A percentile compares a stretch with the other conserved stretches of the same genome.
Conservation (phyloP, 2,329 filamentous ascomycete species). For the Ceratocystis lukuohia region DNA sequence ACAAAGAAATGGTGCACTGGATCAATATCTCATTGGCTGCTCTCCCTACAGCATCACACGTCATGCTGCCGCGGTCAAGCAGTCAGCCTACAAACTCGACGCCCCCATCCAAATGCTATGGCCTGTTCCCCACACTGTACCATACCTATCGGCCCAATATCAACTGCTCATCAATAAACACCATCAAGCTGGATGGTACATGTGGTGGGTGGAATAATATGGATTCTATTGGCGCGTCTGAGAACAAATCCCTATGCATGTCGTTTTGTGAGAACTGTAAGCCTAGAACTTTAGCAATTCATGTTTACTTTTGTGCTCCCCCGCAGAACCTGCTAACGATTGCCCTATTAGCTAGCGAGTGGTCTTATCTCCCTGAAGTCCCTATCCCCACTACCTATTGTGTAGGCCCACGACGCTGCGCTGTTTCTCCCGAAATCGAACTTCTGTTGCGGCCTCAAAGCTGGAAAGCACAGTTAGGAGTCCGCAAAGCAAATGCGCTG, state of each 20-base stretch:
- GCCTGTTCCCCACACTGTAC: conserved; percentile 6
- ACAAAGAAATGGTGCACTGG: background rate
- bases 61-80: background rate
- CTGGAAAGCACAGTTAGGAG: conserved; percentile 12
- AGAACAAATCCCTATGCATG: background rate
- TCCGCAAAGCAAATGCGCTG: conserved; percentile 11
- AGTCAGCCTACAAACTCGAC: background rate
- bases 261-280: conserved; percentile 15
- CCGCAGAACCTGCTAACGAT: background rate
- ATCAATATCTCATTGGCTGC: background rate
- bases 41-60: background rate
- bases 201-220: conserved; percentile 10
- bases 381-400: conserved; percentile 13
- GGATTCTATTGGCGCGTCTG: background rate
- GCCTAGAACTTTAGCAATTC: background rate
- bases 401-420: conserved; percentile 5
- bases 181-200: conserved; percentile 6
- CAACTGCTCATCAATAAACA: conserved; percentile 12
- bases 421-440: background rate
- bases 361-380: conserved; percentile 17
- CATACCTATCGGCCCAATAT: conserved; percentile 1
- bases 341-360: background rate
- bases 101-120: background rate
- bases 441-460: conserved; percentile 11
- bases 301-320: background rate